phyloP scores from a whole-genome alignment of 495 filamentous ascomycete species.

The Neurospora sp. region DNA sequence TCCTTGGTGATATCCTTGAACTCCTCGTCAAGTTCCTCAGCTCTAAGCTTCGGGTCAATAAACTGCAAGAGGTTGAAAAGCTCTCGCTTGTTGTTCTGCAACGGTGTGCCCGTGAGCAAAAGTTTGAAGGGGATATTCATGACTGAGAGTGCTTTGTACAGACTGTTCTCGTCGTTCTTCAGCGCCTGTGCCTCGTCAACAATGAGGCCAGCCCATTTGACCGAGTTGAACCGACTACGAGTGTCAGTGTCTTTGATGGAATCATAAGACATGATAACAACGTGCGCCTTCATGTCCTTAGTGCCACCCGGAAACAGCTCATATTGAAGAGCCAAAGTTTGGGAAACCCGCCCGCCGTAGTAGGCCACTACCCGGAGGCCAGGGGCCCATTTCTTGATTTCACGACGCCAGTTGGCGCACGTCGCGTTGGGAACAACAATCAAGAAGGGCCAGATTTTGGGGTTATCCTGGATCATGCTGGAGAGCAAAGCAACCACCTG shows the following conservation, averaged over 20 bases:
- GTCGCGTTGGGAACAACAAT: conserved; percentile 91
- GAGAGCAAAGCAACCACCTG: conserved; percentile 81
- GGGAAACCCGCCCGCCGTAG: conserved; percentile 62
- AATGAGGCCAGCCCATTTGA: conserved; percentile 80
- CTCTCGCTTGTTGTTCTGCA: conserved; percentile 93
- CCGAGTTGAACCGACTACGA: conserved; percentile 47
- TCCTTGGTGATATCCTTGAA: conserved; percentile 67
- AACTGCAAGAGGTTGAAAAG: conserved; percentile 95
- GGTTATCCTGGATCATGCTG: conserved; percentile 60
- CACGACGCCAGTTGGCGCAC: conserved; percentile 91
- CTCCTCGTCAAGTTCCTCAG: conserved; percentile 60
- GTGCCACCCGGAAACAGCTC: conserved; percentile 65
- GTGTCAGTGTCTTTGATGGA: conserved; percentile 62
- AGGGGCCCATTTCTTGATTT: conserved; percentile 91
- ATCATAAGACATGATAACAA: conserved; percentile 93
- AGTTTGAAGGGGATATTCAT: conserved; percentile 72
- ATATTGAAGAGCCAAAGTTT: conserved; percentile 59
- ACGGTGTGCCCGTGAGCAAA: conserved; percentile 79
- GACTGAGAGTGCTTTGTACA: conserved; percentile 62
- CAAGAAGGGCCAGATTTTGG: conserved; percentile 83
- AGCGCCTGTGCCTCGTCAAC: conserved; percentile 95
- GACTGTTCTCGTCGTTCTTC: conserved; percentile 79
- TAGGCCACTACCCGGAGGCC: conserved; percentile 80
- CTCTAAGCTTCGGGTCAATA: conserved; percentile 57
- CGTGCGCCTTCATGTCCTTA: conserved; percentile 63